Evolutionary conservation across 2,329 filamentous ascomycete genomes (phyloP), one percentile per base, ranked within the genome.

Genomic region (Epichloe uncinata): DNA sequence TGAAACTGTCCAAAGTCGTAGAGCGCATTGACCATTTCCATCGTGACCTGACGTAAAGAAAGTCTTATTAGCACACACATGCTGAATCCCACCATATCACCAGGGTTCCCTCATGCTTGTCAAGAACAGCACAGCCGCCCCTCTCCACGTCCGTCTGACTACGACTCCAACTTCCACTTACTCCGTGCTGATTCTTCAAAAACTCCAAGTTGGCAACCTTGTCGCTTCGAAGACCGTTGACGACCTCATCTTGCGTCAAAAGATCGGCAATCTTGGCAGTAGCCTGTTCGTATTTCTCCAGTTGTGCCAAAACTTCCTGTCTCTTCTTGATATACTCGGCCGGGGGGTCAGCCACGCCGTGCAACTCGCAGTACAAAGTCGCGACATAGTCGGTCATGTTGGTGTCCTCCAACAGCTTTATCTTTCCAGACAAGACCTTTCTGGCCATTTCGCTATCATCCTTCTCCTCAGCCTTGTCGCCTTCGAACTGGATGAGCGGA

Each of bases 381-480:
- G 90, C 90, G 49, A 97, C 87, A 67, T 95, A 98, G 71, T 98
- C 93, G 62, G 85, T 93, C 93, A 98, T 98, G 77, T 97, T 96
- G 63, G 93, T 97, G 68, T 89, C 84, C 74, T 95, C 91, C 59
- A 98, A 81, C 52, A 98, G 82, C 71, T 91, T 84, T 69, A 91
- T 95, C 71, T 95, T 95, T 61, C 89, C 82, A 65, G 85, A 81
- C 55, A 84, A 84, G 61, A 95, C 83, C 67, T 90, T 83, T 61
- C 75, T 75, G 50, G 78, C 70, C 69, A 77, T 70, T 38, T 65
- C 69, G 54, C 73, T 72, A 53, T 79, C 73, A 61, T 77, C 78
- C 59, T 81, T 79, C 63, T 89, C 85, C 66, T 89, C 83, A 57
- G 95, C 84, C 67, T 87, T 82, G 64, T 84, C 82, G 63, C 83